Base-by-base conservation (phyloP, 164 flowering plant species). In the Liriodendron chinense region DNA sequence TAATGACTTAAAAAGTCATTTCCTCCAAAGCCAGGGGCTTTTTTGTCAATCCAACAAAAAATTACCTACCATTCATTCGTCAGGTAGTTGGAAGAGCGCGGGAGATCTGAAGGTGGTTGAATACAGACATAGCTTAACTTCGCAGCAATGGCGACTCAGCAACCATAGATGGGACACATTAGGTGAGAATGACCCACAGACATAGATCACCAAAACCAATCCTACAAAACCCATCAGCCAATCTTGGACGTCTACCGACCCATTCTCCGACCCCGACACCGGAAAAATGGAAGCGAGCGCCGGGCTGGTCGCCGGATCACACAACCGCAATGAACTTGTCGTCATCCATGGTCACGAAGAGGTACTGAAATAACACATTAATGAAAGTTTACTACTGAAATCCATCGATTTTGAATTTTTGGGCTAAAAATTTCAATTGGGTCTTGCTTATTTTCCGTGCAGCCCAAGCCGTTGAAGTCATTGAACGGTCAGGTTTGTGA, bases 281-380 rank as follows among this genome's bases (percentile, higher is more conserved):
- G 66, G 21, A 13, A 47, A 79, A 78, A 96, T 96, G 99, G 97
- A 94, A 84, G 98, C 97, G 22, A 92, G 90, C 69, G 97, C 97
- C 9, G 97, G 98, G 14, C 90, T 94, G 9, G 98, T 96, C 6
- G 99, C 99, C 49, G 98, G 99, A 23, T 96, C 99, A 12, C 99
- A 96, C 81, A 96, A 92, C 84, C 87, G 99, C 73, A 96, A 96
- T 43, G 99, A 96, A 76, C 97, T 96, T 21, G 97, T 96, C 3
- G 94, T 94, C 89, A 96, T 96, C 65, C 98, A 90, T 48, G 93
- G 93, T 80, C 99, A 96, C 65, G 98, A 96, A 83, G 99, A 94
- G 98, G 99, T 96, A 80, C 18, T 14, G 5, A 7, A 34, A 34
- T 34, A 34, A 34, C 43, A 34, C 43, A 34, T 34, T 6, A 34